These are phyloP conservation scores for Phytophthora macrochlamydospora DNA, from an alignment of 352 stramenopile genomes.

Conservation along the genomic window DNA sequence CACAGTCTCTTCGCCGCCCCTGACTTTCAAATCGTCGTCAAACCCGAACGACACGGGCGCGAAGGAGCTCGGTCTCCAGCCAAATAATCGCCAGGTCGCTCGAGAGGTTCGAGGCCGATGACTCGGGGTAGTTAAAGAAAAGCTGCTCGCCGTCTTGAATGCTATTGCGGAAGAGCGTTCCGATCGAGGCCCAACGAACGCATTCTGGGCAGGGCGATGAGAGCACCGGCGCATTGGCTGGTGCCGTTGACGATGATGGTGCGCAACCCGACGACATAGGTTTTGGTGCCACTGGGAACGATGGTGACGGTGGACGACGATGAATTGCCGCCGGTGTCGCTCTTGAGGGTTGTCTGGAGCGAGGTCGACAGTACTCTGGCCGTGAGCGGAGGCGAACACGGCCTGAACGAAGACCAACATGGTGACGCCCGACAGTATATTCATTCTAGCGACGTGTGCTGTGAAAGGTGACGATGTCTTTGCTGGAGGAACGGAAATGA, in stretches of 20 bases:
- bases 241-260: constrained; percentile 6
- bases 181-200: constrained; percentile 1
- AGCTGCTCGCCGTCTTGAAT: constrained; percentile 13
- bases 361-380: constrained; percentile 10
- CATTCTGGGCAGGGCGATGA: constrained; percentile 3
- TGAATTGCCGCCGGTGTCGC: constrained; percentile 16
- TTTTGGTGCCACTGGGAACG: constrained; percentile 34
- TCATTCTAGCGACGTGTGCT: too few species aligned
- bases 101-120: not conserved
- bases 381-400: not conserved
- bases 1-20: constrained; percentile 20
- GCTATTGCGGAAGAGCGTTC: constrained; percentile 8
- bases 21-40: constrained; percentile 10
- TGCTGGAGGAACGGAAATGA: too few species aligned
- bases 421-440: not conserved
- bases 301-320: not conserved
- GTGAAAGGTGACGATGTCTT: too few species aligned
- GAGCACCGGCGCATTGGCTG: constrained; percentile 2
- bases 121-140: not conserved
- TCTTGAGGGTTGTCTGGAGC: constrained; percentile 14
- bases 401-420: not conserved
- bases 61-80: constrained; percentile 2
- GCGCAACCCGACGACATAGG: constrained; percentile 26
- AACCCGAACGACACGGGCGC: constrained; percentile 30
- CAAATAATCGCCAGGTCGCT: constrained; percentile 45